Base-by-base conservation (phyloP, 345 rosid species). In the Camelina sativa region DNA sequence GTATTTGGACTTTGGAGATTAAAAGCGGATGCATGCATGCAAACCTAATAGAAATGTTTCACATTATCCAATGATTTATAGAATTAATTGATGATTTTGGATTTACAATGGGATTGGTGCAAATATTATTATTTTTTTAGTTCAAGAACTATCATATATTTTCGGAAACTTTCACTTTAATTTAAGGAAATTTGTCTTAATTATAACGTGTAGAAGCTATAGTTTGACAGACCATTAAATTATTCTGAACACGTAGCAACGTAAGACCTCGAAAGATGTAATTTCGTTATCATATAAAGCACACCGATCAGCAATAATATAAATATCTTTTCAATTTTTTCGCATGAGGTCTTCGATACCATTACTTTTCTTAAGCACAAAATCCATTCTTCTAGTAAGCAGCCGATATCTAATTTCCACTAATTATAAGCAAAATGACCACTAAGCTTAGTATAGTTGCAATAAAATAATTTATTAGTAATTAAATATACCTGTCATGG, bases 401-500 rank as follows among this genome's bases (percentile, higher is more conserved):
- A 74, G 30, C 23, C 23, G 40, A 58, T 38, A 30, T 40, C 68
- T 17, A 60, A 11, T 20, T 46, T 34, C 11, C 2, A 37, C 28
- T 37, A 35, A 25, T 11, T 11, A 15, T 0, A 8, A 32, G 64
- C 37, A 56, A 7, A 35, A 15, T 44, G 12, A 57, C n/a, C 20
- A 74, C 25, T 16, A 23, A 9, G 15, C 64, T 17, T 56, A 10
- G 9, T 19, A 13, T 32, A 34, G 3, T n/a, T 73, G 10, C 50
- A 56, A 59, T 22, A 11, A 20, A 16, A 53, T 3, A n/a, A 10
- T 25, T 22, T 3, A 30, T 11, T 22, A 55, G 46, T 9, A 13
- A 63, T 1, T 40, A 9, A 34, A 8, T 12, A 46, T 72, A 78
- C 81, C 81, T 68, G 82, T 96, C 99, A 57, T 96, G 99, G 80